These are phyloP conservation scores for Sugiyamaella smithiae DNA, from an alignment of 805 yeast genomes.

Conservation along the genomic window DNA sequence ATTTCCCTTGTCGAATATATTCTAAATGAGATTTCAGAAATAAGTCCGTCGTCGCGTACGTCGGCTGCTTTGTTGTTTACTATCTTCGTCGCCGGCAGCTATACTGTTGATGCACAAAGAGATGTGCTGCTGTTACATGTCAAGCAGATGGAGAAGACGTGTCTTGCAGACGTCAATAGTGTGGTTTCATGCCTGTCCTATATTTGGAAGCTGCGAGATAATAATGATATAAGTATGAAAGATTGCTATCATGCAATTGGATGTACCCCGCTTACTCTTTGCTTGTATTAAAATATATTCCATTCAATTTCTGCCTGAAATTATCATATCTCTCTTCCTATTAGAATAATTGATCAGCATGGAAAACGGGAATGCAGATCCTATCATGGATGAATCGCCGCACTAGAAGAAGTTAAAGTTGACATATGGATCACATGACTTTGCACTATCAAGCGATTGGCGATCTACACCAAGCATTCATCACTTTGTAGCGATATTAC, in stretches of 20 bases:
- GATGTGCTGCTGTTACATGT: constrained; percentile 6
- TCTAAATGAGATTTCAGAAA: not conserved
- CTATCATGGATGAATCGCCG: no score
- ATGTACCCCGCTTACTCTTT: not conserved
- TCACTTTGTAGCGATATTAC: no score
- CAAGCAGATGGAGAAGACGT: constrained; percentile 9
- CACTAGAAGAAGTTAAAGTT: no score
- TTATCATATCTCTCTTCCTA: no score
- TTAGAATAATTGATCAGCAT: no score
- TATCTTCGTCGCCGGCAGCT: constrained; percentile 13
- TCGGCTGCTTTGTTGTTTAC: constrained; percentile 18
- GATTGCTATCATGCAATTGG: not conserved
- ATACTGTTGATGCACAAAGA: constrained; percentile 11
- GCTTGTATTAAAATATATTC: not conserved
- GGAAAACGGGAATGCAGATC: no score
- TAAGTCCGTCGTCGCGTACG: constrained; percentile 15
- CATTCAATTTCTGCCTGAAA: no score
- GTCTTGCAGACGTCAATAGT: constrained; percentile 13
- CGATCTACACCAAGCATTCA: no score
- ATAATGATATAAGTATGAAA: constrained; percentile 1
- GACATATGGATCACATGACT: no score
- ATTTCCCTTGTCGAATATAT: not conserved
- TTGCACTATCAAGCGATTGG: no score
- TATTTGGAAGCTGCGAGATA: constrained; percentile 9
- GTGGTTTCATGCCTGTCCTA: not conserved